phyloP scores from a whole-genome alignment of 768 basidiomycete species.

The Suillus luteus region DNA sequence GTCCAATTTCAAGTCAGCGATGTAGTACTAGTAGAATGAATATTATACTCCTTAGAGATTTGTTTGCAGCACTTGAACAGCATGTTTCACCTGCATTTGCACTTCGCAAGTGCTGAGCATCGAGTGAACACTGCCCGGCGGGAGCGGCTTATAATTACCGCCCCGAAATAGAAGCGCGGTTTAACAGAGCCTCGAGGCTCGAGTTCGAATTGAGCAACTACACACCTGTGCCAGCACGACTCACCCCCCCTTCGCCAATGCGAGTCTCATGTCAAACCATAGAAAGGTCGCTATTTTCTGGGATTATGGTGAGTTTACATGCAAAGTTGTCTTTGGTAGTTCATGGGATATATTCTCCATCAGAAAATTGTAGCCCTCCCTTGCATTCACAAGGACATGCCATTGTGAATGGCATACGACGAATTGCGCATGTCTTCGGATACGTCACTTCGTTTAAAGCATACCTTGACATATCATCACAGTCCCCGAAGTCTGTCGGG shows the following conservation, averaged over 20 bases:
- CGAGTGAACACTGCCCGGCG: not conserved
- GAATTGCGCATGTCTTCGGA: constrained; percentile 49
- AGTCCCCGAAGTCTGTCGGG: constrained; percentile 33
- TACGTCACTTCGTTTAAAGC: constrained; percentile 52
- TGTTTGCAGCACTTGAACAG: not conserved
- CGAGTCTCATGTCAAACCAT: constrained; percentile 35
- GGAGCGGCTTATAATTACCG: not conserved
- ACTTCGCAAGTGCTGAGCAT: not conserved
- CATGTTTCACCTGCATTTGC: not conserved
- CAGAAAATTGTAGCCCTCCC: constrained; percentile 36
- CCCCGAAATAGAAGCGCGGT: not conserved
- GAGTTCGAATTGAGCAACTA: not conserved
- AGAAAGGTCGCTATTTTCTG: constrained; percentile 46
- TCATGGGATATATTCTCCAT: not conserved
- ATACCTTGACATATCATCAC: constrained; percentile 52
- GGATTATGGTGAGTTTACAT: constrained; percentile 34
- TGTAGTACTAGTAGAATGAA: not conserved
- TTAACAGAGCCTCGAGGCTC: not conserved
- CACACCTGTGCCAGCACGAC: not conserved
- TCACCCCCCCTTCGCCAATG: not conserved
- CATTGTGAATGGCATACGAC: constrained; percentile 45
- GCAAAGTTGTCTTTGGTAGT: constrained; percentile 6
- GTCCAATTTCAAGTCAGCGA: constrained; percentile 1
- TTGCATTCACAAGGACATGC: constrained; percentile 35
- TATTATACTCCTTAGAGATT: not conserved